A percentile compares a stretch with the other conserved stretches of the same genome.
Conservation (phyloP, 371 early-diverging fungal genomes). For the Basidiobolus meristosporus region DNA sequence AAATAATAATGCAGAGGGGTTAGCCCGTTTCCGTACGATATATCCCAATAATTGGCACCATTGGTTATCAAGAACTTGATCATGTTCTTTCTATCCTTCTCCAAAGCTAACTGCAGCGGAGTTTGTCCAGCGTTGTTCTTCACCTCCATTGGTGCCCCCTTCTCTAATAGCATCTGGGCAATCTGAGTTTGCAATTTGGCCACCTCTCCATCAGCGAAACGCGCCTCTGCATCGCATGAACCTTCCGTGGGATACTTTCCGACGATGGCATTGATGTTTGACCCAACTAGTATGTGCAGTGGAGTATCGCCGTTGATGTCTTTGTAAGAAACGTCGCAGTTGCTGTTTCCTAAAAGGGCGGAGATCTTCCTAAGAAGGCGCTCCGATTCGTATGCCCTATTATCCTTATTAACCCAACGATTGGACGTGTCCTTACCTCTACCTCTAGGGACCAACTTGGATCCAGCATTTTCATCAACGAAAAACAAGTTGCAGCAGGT, state of each 20-base stretch:
- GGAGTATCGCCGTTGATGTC: conserved; percentile 21
- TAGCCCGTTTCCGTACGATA: too few species aligned
- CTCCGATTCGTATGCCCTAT: too few species aligned
- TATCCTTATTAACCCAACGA: too few species aligned
- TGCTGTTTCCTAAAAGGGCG: too few species aligned
- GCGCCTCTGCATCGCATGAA: background rate
- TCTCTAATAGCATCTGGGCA: conserved; percentile 8
- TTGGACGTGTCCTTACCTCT: too few species aligned
- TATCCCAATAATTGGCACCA: too few species aligned
- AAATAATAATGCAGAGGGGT: too few species aligned
- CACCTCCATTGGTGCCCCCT: conserved; percentile 12
- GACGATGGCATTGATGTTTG: background rate
- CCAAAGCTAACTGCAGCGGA: conserved; percentile 18
- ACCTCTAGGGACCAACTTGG: too few species aligned
- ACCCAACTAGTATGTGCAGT: conserved; percentile 16
- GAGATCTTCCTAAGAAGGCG: too few species aligned
- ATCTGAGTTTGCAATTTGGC: conserved; percentile 8
- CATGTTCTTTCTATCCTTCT: conserved; percentile 8
- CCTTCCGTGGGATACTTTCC: background rate
- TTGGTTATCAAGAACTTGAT: conserved; percentile 9
- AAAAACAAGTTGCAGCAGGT: too few species aligned
- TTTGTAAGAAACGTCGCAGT: too few species aligned
- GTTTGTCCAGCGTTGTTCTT: conserved; percentile 13
- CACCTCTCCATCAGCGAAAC: conserved; percentile 14
- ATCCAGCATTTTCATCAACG: too few species aligned